These are phyloP conservation scores for Monocercomonoides exilis DNA, from an alignment of 78 protist genomes.

Conservation along the genomic window DNA sequence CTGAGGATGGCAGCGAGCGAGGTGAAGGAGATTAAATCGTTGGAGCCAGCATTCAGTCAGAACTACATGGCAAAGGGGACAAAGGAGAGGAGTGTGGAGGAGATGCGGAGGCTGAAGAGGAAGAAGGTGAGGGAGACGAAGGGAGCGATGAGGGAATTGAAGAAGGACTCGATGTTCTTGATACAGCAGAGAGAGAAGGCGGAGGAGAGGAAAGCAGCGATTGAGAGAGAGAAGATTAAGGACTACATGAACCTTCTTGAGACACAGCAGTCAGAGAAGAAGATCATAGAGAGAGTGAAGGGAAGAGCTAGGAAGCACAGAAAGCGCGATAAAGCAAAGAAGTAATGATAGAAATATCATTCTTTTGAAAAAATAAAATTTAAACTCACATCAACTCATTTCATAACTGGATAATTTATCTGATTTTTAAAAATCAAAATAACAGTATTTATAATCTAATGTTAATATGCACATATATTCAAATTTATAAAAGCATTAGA, in stretches of 20 bases:
- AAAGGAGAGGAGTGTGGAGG: background rate
- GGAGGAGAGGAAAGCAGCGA: background rate
- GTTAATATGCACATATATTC: no score
- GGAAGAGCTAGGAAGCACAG: background rate
- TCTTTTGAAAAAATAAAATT: no score
- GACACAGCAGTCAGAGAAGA: background rate
- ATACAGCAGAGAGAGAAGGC: background rate
- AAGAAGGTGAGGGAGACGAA: background rate
- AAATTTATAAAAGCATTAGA: no score
- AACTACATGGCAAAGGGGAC: background rate
- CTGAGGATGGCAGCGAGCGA: no score
- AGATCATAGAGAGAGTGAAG: background rate
- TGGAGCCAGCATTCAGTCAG: background rate
- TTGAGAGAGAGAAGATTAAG: background rate
- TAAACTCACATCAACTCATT: no score
- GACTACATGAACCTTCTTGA: background rate
- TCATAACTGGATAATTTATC: no score
- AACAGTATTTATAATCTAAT: no score
- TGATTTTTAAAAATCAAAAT: no score
- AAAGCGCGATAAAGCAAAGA: background rate
- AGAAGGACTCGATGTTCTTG: background rate
- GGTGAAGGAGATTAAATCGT: no score
- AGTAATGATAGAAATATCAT: background rate
- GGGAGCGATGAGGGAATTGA: background rate
- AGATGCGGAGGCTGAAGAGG: background rate